phyloP scores from a whole-genome alignment of 2,329 filamentous ascomycete genomes.

The Cryphonectria nitschkei region DNA sequence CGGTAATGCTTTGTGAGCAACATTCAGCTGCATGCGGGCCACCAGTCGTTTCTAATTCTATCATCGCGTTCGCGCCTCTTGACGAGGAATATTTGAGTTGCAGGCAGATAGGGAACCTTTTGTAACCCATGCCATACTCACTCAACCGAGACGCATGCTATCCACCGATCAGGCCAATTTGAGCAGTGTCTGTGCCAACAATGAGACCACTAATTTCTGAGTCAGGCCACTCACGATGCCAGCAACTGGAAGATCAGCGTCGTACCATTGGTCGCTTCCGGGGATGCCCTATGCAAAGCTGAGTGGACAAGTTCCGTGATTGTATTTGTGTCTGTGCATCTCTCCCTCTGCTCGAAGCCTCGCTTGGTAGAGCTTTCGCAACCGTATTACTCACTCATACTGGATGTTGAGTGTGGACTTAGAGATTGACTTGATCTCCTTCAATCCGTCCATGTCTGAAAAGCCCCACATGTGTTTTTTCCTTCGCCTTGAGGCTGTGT shows the following conservation, averaged over 20 bases:
- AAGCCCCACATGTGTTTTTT: neutral
- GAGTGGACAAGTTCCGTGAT: neutral
- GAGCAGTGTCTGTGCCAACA: neutral
- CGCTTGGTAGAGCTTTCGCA: neutral
- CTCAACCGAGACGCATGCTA: neutral
- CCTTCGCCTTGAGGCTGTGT: neutral
- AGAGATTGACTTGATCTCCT: neutral
- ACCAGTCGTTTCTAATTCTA: neutral
- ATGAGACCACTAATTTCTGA: neutral
- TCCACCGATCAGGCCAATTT: neutral
- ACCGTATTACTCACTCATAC: neutral
- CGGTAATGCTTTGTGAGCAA: neutral
- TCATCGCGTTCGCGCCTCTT: neutral
- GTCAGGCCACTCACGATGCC: constrained; percentile 1
- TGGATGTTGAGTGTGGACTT: neutral
- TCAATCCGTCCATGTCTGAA: neutral
- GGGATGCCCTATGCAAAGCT: neutral
- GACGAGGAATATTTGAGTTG: neutral
- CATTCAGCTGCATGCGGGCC: neutral
- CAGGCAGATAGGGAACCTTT: neutral
- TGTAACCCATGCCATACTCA: neutral
- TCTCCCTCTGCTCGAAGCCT: neutral
- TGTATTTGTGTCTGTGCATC: neutral
- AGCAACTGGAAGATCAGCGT: neutral
- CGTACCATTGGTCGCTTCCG: neutral